Base-by-base conservation (phyloP, 2,329 filamentous ascomycete genomes). In the Basipetospora chlamydospora region DNA sequence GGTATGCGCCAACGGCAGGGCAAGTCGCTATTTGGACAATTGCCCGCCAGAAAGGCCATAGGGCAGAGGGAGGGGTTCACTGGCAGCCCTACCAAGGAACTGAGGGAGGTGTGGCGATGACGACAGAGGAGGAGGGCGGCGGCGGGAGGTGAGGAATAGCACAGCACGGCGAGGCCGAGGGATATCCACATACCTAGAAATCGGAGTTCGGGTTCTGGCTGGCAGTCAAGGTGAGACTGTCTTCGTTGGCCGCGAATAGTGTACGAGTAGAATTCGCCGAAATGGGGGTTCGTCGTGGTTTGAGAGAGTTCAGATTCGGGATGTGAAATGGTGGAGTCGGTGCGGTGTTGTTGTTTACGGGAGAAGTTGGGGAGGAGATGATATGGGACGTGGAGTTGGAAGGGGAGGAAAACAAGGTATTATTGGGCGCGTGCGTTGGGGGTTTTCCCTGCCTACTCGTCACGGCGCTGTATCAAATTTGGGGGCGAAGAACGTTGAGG, bases 41-140 rank as follows among this genome's bases (percentile, higher is more conserved):
- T 18, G 22, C 26, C 18, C 18, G 28, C 12, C 21, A 10, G 35
- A 10, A 16, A 10, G 22, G 4, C 8, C n/a, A 12, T 23, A 21
- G 13, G 25, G 6, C 11, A 17, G 5, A 34, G 11, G 28, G 13
- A 25, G 23, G 11, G 28, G 10, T 18, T 26, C 23, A 8, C 25
- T 11, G 22, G 23, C 22, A n/a, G 22, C 7, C 20, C 28, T 26
- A 16, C 13, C 29, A 23, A 30, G 40, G 17, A 37, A 38, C 34
- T 28, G 38, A 37, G 31, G 38, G 38, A 39, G 34, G 37, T n/a
- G 47, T 43, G 49, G 48, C 48, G 55, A 60, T 60, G 57, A 59
- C 56, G 57, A 59, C 53, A 58, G 56, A 52, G 53, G 48, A 43
- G 47, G 46, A 47, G 49, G 48, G 51, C 28, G 37, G 32, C 31